These are phyloP conservation scores for Chlamydomonas applanata DNA, from an alignment of 139 green algal species.

Conservation along the genomic window DNA sequence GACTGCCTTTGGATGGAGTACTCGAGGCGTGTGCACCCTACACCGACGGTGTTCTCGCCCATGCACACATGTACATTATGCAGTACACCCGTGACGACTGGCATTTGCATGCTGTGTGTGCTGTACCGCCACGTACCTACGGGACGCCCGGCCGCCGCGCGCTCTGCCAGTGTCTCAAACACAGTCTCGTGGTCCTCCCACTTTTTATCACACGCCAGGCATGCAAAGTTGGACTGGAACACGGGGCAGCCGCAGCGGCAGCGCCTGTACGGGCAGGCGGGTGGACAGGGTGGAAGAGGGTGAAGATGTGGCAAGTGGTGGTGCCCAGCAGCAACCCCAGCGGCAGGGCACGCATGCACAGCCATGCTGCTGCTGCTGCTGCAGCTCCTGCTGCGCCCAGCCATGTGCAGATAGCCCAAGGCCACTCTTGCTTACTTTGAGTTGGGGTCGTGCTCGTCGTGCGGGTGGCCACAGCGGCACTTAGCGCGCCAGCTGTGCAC, in stretches of 20 bases:
- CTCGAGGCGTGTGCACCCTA: too few relatives aligned
- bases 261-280: constrained; percentile 14
- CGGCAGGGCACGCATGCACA: not conserved
- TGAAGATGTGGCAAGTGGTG: not conserved
- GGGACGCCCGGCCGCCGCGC: constrained; percentile 24
- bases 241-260: constrained; percentile 41
- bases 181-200: constrained; percentile 61
- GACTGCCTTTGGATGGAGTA: too few relatives aligned
- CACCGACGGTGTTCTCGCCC: too few relatives aligned
- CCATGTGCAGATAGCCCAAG: not conserved
- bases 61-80: too few relatives aligned
- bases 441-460: constrained; percentile 44
- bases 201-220: constrained; percentile 44
- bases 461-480: constrained; percentile 46
- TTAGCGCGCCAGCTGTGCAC: constrained; percentile 52
- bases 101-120: too few relatives aligned
- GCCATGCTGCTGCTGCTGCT: too few relatives aligned
- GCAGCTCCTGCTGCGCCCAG: not conserved
- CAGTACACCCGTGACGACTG: too few relatives aligned
- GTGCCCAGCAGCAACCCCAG: not conserved
- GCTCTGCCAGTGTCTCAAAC: constrained; percentile 39
- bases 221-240: constrained; percentile 41
- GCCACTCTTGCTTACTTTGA: constrained; percentile 12
- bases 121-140: constrained; percentile 20
- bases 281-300: not conserved